Evolutionary conservation across 1,284 basidiomycete genomes (phyloP).

Genomic region (Naganishia cerealis): DNA sequence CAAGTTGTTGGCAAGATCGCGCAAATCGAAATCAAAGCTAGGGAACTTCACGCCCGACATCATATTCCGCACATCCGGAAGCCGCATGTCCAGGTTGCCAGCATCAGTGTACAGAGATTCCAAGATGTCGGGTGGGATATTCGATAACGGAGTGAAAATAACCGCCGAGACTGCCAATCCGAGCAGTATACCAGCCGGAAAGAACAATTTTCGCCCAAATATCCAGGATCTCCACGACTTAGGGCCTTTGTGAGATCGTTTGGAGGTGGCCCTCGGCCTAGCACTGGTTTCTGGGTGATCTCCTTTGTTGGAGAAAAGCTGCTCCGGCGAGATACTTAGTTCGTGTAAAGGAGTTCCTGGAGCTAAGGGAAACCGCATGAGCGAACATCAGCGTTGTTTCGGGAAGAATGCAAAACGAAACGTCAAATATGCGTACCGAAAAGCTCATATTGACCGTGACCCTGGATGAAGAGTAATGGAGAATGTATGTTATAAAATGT

Average conservation of each 20-base stretch:
- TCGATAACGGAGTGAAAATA: conserved; percentile 27
- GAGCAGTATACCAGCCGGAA: conserved; percentile 37
- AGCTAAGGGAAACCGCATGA: conserved; percentile 36
- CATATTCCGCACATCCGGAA: conserved; percentile 17
- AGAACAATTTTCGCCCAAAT: conserved; percentile 39
- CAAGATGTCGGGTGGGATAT: conserved; percentile 32
- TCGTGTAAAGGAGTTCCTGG: conserved; percentile 54
- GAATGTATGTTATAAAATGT: not conserved
- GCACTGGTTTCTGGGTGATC: not conserved
- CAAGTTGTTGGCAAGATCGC: conserved; percentile 32
- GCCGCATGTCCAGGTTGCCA: conserved; percentile 7
- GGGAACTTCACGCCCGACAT: conserved; percentile 27
- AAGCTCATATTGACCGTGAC: conserved; percentile 43
- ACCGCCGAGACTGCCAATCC: conserved; percentile 35
- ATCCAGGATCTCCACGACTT: conserved; percentile 36
- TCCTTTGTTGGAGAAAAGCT: not conserved
- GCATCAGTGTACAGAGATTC: conserved; percentile 18
- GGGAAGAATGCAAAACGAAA: not conserved
- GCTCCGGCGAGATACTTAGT: conserved; percentile 35
- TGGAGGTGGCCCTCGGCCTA: conserved; percentile 1
- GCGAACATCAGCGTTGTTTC: conserved; percentile 21
- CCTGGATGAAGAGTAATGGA: conserved; percentile 27
- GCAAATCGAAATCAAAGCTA: conserved; percentile 32
- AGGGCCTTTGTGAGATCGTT: conserved; percentile 1
- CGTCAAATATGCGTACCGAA: conserved; percentile 2